Evolutionary conservation across 208 protist genomes (phyloP), one percentile per base, ranked within the genome.

Genomic region (Acanthamoeba rhysodes): DNA sequence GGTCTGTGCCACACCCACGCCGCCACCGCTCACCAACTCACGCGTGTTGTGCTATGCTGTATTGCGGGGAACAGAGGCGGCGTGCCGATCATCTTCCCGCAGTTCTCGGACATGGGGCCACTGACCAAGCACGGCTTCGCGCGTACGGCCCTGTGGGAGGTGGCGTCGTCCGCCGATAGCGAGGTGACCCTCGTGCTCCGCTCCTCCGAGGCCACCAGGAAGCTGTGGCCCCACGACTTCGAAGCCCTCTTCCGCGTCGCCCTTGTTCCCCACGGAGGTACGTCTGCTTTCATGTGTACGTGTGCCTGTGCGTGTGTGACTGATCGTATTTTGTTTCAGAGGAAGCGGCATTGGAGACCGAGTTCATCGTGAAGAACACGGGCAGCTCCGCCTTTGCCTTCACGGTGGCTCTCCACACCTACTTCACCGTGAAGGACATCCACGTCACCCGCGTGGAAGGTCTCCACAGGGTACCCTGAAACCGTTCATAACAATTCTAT

Each of bases 121-220:
- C 48, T 95, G 29, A 29, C 48, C n/a, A 84, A 95, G 92, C 92
- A 95, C 76, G 92, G 92, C 74, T 95, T 95, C 41, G 74, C 76
- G 7, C 70, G 92, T 9, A 88, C 34, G n/a, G 18, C 55, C 3
- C 4, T 45, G 37, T 88, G 68, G 92, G 59, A 84, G 92, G 59
- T 84, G 24, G 50, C 41, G 34, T 53, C 48, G 6, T 1, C 74
- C 18, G 59, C 92, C 32, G 37, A 82, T 4, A 50, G 27, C 16
- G 70, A 66, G 18, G 92, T 72, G n/a, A 88, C 45, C 29, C 55
- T 95, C 27, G 55, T 50, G 32, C 57, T 95, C 9, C 92, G 59
- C 64, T 48, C 62, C n/a, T 59, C 64, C n/a, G 90, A 94, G 32
- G 68, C 41, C 50, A 94, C 90, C 45, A 50, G 24, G 41, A 64